These are phyloP conservation scores for Melastoma malabathricum DNA, from an alignment of 345 rosid species.

Conservation along the genomic window DNA sequence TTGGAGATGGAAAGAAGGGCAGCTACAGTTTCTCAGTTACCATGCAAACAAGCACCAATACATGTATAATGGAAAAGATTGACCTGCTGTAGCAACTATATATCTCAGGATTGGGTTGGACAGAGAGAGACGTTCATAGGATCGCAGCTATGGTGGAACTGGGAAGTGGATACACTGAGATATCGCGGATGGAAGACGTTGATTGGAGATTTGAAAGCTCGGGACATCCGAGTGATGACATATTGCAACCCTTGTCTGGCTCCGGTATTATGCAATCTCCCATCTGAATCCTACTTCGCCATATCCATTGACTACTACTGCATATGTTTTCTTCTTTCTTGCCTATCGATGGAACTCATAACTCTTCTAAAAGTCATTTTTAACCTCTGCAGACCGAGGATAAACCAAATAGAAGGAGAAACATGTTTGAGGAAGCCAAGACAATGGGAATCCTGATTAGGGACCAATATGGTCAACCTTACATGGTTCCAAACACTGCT, in stretches of 20 bases:
- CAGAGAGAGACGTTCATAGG: constrained; percentile 51
- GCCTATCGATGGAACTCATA: background rate
- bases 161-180: constrained; percentile 51
- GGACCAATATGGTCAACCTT: constrained; percentile 37
- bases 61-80: no score
- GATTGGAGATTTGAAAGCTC: constrained; percentile 30
- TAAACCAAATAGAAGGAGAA: constrained; percentile 41
- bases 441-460: constrained; percentile 44
- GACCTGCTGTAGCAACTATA: background rate
- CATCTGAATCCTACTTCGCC: background rate
- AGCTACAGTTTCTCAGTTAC: no score
- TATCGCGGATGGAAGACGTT: constrained; percentile 47
- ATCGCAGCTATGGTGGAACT: constrained; percentile 71
- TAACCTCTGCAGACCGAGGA: constrained; percentile 24
- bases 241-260: constrained; percentile 75
- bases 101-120: constrained; percentile 62
- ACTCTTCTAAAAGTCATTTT: constrained; percentile 7
- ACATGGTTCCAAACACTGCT: constrained; percentile 65
- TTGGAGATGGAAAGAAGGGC: no score
- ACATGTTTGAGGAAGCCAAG: constrained; percentile 51
- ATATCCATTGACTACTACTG: background rate
- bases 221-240: constrained; percentile 50
- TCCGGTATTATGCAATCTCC: constrained; percentile 26
- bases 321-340: background rate
- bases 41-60: no score